phyloP scores from a whole-genome alignment of 768 basidiomycete genomes.

The Podaxis rugospora region DNA sequence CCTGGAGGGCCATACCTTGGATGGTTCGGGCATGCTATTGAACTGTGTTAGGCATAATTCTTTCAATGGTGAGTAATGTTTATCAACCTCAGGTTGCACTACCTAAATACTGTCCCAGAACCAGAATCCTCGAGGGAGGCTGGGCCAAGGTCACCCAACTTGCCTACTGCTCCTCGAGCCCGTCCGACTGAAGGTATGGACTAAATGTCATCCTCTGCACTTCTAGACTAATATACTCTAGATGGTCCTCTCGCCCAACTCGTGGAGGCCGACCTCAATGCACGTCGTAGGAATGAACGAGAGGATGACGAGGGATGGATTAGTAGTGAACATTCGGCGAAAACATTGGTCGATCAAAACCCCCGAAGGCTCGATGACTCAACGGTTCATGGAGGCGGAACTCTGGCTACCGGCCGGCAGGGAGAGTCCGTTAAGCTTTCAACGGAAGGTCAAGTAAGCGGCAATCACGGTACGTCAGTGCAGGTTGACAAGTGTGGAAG shows the following conservation, averaged over 20 bases:
- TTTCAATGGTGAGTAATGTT: slow-evolving; percentile 12
- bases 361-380: background rate
- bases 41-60: slow-evolving; percentile 11
- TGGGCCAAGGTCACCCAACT: background rate
- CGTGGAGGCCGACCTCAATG: background rate
- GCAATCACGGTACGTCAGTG: background rate
- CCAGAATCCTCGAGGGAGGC: background rate
- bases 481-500: background rate
- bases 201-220: no score
- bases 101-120: background rate
- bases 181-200: background rate
- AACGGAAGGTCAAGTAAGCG: background rate
- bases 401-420: background rate
- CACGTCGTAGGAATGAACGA: background rate
- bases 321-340: background rate
- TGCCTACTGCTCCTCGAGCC: background rate
- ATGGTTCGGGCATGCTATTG: slow-evolving; percentile 24
- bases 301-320: slow-evolving; percentile 7
- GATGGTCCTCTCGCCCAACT: background rate
- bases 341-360: background rate
- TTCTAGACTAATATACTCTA: background rate
- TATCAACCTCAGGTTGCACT: background rate
- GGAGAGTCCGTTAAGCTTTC: background rate
- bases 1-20: slow-evolving; percentile 27
- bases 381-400: background rate